Percentiles rank a stretch among this genome's conserved stretches.
Evolutionary conservation across 129 eudicot genomes (phyloP).

Genomic region (Solidago caesia): DNA sequence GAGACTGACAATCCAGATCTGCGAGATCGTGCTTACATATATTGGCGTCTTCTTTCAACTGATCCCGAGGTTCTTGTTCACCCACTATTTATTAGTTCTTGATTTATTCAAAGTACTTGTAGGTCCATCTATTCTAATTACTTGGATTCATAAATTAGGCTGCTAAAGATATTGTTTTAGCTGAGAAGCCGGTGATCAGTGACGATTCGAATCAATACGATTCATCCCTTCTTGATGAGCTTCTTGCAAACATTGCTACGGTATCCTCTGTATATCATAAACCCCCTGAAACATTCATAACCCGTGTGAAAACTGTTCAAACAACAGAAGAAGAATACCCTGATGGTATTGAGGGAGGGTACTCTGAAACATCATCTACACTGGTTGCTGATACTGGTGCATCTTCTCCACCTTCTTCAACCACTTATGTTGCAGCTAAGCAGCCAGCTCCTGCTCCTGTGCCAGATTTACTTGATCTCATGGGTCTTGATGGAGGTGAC

Average conservation of each 20-base stretch:
- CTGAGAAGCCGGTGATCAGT: conserved; percentile 97
- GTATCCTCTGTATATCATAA: conserved; percentile 95
- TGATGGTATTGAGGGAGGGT: conserved; percentile 74
- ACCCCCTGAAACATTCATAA: conserved; percentile 92
- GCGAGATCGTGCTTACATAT: conserved; percentile 97
- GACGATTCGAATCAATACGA: conserved; percentile 95
- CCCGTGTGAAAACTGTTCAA: conserved; percentile 80
- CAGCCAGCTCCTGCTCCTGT: conserved; percentile 58
- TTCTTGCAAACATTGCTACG: conserved; percentile 94
- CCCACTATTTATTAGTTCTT: neutral
- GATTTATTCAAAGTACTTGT: neutral
- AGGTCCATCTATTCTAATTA: conserved; percentile 13
- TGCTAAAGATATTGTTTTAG: conserved; percentile 94
- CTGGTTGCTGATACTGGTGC: conserved; percentile 50
- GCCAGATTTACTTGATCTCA: conserved; percentile 92
- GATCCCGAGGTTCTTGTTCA: conserved; percentile 84
- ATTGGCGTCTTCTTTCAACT: conserved; percentile 99
- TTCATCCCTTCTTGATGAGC: conserved; percentile 94
- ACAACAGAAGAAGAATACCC: conserved; percentile 86
- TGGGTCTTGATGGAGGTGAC: conserved; percentile 50
- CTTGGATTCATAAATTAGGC: conserved; percentile 49
- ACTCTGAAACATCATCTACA: conserved; percentile 67
- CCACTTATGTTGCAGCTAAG: conserved; percentile 43
- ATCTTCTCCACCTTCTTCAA: conserved; percentile 53
- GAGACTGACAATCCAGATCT: conserved; percentile 99